Evolutionary conservation across 345 rosid species (phyloP).

Genomic region (Brassica juncea): DNA sequence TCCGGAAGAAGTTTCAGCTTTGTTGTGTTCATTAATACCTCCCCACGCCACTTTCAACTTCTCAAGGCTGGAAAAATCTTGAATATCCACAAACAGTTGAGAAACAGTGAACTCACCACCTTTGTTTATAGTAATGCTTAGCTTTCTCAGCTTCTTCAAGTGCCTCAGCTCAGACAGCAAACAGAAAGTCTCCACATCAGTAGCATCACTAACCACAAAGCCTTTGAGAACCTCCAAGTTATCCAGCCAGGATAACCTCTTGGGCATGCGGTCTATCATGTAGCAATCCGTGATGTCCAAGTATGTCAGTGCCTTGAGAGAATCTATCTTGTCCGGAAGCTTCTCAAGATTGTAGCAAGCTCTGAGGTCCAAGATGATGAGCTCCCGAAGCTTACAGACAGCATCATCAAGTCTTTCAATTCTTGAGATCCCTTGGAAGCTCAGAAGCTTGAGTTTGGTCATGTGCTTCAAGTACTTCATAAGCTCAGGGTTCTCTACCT

Average conservation of each 20-base stretch:
- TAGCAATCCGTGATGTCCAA: conserved; percentile 59
- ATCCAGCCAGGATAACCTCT: conserved; percentile 40
- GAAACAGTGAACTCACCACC: background rate
- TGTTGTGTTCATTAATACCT: conserved; percentile 20
- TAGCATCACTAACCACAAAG: conserved; percentile 49
- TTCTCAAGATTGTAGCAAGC: conserved; percentile 54
- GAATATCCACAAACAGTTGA: background rate
- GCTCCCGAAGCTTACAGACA: conserved; percentile 33
- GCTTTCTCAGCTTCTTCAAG: conserved; percentile 41
- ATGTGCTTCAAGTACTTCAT: conserved; percentile 36
- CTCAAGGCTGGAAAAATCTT: background rate
- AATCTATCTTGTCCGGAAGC: conserved; percentile 49
- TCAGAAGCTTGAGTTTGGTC: conserved; percentile 43
- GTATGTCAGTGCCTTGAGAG: conserved; percentile 45
- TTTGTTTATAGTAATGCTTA: conserved; percentile 42
- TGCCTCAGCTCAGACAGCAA: conserved; percentile 7
- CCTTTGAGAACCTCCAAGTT: conserved; percentile 62
- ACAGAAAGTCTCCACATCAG: conserved; percentile 21
- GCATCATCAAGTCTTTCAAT: conserved; percentile 41
- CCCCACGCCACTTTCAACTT: conserved; percentile 51
- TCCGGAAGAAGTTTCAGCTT: background rate
- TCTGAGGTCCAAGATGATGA: conserved; percentile 57
- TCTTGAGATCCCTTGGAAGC: conserved; percentile 63
- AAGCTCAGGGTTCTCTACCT: conserved; percentile 41
- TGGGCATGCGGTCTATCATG: conserved; percentile 53